A percentile compares a stretch with the other conserved stretches of the same genome.
Evolutionary conservation across 192 early-diverging fungal genomes (phyloP).

Genomic region (Pilobolus umbonatus): DNA sequence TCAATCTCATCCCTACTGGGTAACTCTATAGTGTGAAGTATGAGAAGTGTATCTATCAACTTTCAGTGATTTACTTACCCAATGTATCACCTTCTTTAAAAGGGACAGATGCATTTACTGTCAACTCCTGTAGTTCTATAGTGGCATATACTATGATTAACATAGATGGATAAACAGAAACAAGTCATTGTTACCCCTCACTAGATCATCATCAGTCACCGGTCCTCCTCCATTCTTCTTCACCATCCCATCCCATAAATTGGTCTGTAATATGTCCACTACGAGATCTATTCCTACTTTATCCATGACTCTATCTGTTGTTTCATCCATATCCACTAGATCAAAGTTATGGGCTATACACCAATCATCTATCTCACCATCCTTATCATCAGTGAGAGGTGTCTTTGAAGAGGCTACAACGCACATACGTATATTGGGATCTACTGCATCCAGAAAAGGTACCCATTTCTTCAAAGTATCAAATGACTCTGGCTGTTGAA

Average conservation of each 20-base stretch:
- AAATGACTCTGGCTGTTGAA: slow-evolving; percentile 52
- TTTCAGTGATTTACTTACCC: not conserved
- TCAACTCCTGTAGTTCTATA: slow-evolving; percentile 9
- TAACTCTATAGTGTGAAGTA: slow-evolving; percentile 13
- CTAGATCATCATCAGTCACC: not conserved
- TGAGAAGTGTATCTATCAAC: not conserved
- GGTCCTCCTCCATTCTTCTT: slow-evolving; percentile 23
- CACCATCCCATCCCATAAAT: slow-evolving; percentile 64
- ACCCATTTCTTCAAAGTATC: slow-evolving; percentile 49
- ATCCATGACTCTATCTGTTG: slow-evolving; percentile 14
- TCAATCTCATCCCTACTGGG: slow-evolving; percentile 36
- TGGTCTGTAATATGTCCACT: slow-evolving; percentile 55
- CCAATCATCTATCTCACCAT: slow-evolving; percentile 51
- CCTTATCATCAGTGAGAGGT: slow-evolving; percentile 14
- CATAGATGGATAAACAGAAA: too few species aligned
- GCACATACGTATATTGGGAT: slow-evolving; percentile 52
- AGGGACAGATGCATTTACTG: slow-evolving; percentile 14
- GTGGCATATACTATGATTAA: too few species aligned
- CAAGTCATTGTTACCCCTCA: too few species aligned
- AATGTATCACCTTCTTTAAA: slow-evolving; percentile 12
- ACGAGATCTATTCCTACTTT: slow-evolving; percentile 51
- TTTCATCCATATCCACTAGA: slow-evolving; percentile 51
- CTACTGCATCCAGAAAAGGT: slow-evolving; percentile 44
- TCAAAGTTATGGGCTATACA: slow-evolving; percentile 61
- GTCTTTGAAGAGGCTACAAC: slow-evolving; percentile 30